Conservation (phyloP, 768 basidiomycete species). For the Boletus eberwhitei region DNA sequence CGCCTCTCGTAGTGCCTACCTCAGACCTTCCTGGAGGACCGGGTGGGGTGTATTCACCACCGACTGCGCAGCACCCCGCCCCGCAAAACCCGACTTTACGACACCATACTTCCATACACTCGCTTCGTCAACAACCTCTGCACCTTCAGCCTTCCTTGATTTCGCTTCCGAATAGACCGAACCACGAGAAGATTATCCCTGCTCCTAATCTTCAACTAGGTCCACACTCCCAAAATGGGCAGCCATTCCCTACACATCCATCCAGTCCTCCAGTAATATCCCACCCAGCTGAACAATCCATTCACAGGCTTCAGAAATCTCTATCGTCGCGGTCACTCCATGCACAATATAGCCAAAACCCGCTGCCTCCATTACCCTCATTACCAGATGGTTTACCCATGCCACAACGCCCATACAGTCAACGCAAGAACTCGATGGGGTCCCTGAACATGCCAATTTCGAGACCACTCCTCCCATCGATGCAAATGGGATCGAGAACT, state of each 20-base stretch:
- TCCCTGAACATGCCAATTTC: constrained; percentile 36
- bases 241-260: constrained; percentile 9
- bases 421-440: constrained; percentile 19
- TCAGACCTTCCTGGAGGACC: constrained; percentile 22
- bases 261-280: constrained; percentile 6
- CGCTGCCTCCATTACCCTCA: constrained; percentile 38
- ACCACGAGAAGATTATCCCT: constrained; percentile 10
- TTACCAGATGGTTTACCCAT: constrained; percentile 34
- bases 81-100: constrained; percentile 12
- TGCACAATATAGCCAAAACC: constrained; percentile 40
- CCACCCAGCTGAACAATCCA: constrained; percentile 47
- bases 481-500: constrained; percentile 49
- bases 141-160: constrained; percentile 19
- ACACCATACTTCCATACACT: constrained; percentile 26
- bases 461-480: constrained; percentile 62
- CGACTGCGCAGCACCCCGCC: constrained; percentile 3
- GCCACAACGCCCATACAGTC: constrained; percentile 24
- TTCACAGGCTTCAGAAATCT: constrained; percentile 44
- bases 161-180: constrained; percentile 9
- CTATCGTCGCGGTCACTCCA: constrained; percentile 58
- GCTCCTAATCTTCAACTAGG: constrained; percentile 17
- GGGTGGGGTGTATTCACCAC: constrained; percentile 14
- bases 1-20: constrained; percentile 20
- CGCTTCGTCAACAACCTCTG: constrained; percentile 28
- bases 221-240: constrained; percentile 9